phyloP scores from a whole-genome alignment of 129 eudicot species.

The Ambrosia trifida region DNA sequence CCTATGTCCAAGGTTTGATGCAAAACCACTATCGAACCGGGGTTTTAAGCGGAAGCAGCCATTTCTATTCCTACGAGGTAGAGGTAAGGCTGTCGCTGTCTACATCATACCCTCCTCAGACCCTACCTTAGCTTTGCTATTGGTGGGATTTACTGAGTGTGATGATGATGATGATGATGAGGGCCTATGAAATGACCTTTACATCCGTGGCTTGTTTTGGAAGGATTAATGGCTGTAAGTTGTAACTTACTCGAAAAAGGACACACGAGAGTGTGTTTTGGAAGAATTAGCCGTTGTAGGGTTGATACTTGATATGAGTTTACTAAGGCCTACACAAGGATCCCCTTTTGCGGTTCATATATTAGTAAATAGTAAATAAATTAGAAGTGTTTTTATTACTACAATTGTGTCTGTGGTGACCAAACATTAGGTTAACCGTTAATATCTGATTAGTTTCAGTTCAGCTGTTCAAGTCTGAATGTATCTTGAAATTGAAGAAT shows the following conservation, averaged over 20 bases:
- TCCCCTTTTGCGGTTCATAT: not conserved
- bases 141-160: too few species aligned
- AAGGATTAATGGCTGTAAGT: constrained; percentile 15
- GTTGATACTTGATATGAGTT: constrained; percentile 3
- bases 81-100: too few species aligned
- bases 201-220: not conserved
- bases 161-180: too few species aligned
- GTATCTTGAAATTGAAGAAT: not conserved
- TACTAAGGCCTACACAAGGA: constrained; percentile 7
- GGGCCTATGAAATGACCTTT: not conserved
- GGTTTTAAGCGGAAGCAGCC: too few species aligned
- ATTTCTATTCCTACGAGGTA: too few species aligned
- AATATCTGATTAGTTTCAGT: not conserved
- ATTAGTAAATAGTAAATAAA: not conserved
- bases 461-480: not conserved
- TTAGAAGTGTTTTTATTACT: not conserved
- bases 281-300: not conserved
- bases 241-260: constrained; percentile 13
- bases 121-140: too few species aligned
- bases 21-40: too few species aligned
- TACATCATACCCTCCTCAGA: too few species aligned
- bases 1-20: too few species aligned
- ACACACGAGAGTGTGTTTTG: not conserved
- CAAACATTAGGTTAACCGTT: not conserved
- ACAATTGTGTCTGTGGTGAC: not conserved